Percentiles rank a stretch among this genome's conserved stretches.
Evolutionary conservation across 2,329 filamentous ascomycete genomes (phyloP).

Genomic region (Akanthomyces dipterigenus): DNA sequence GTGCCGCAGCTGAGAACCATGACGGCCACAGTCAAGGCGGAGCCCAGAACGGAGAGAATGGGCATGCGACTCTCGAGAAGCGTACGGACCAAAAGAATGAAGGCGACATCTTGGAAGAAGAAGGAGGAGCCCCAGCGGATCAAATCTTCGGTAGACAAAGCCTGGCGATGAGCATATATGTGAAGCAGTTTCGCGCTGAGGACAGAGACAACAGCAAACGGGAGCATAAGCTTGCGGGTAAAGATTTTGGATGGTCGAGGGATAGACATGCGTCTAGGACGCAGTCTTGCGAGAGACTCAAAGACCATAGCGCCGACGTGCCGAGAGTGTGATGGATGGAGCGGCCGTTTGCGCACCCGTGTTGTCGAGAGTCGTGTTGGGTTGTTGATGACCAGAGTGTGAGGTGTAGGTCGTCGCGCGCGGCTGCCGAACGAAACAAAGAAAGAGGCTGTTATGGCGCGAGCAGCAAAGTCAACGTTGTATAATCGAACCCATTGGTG

Average conservation of each 20-base stretch:
- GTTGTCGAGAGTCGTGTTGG: background rate
- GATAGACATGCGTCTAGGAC: background rate
- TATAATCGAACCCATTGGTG: constrained; percentile 5
- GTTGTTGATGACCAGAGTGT: background rate
- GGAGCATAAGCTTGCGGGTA: constrained; percentile 10
- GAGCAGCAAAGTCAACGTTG: background rate
- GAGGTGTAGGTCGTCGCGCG: background rate
- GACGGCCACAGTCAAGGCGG: constrained; percentile 12
- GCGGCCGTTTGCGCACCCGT: background rate
- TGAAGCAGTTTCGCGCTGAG: constrained; percentile 10
- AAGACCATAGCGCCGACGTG: constrained; percentile 4
- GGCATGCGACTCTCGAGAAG: constrained; percentile 8
- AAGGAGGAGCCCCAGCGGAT: constrained; percentile 8
- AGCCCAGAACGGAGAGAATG: background rate
- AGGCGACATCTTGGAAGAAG: constrained; percentile 11
- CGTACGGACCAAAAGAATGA: constrained; percentile 7
- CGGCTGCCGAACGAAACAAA: background rate
- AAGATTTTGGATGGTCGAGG: constrained; percentile 11
- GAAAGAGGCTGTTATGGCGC: background rate
- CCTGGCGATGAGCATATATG: constrained; percentile 10
- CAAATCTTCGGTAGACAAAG: constrained; percentile 1
- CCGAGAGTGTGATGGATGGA: background rate
- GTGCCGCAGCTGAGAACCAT: constrained; percentile 39
- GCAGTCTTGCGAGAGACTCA: background rate
- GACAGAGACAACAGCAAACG: constrained; percentile 8